phyloP scores from a whole-genome alignment of 306 rosid genomes.

The Vachellia collinsii region DNA sequence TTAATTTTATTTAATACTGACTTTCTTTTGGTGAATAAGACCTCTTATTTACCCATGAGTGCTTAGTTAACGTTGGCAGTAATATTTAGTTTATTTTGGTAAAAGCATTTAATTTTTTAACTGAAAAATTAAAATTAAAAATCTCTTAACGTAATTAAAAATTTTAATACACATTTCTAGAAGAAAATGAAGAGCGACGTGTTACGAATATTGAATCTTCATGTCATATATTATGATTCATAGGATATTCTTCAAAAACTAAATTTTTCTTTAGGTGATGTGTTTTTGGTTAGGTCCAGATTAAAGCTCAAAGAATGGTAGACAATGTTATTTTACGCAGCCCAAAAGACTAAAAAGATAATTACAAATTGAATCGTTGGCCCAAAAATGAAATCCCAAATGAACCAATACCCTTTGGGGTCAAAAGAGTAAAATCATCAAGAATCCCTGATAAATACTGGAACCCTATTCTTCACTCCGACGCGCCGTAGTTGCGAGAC shows the following conservation, averaged over 20 bases:
- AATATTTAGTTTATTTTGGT: too few relatives aligned
- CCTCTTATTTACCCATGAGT: too few relatives aligned
- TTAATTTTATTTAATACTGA: too few relatives aligned
- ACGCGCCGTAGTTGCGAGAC: neutral
- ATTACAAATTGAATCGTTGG: neutral
- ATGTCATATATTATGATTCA: neutral
- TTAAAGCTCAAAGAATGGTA: too few relatives aligned
- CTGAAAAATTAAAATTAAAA: too few relatives aligned
- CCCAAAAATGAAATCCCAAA: neutral
- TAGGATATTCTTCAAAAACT: neutral
- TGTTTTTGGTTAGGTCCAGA: too few relatives aligned
- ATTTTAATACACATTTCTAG: too few relatives aligned
- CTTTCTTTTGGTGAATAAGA: too few relatives aligned
- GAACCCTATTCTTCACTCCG: neutral
- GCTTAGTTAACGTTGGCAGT: neutral
- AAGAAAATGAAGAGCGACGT: neutral
- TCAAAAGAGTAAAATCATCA: neutral
- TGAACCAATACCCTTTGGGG: neutral
- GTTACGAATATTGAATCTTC: neutral
- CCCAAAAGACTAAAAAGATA: neutral
- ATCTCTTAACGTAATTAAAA: too few relatives aligned
- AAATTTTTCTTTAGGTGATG: too few relatives aligned
- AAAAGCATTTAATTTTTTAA: too few relatives aligned
- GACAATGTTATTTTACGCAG: neutral
- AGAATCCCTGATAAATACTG: neutral